Conservation (phyloP, 2,329 filamentous ascomycete genomes). For the Xylariomycetidae sp. region DNA sequence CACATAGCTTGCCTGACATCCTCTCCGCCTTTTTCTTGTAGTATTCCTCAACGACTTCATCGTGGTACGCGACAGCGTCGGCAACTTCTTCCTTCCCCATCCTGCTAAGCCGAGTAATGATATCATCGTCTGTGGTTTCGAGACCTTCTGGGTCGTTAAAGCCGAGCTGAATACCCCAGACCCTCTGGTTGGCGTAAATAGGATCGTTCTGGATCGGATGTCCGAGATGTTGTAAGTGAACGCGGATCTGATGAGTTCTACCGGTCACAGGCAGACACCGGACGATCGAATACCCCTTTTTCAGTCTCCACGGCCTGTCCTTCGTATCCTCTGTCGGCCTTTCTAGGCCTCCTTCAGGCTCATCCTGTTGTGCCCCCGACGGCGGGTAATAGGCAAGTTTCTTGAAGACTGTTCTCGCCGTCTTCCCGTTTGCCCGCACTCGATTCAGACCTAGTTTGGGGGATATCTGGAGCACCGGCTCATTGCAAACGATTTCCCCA, state of each 20-base stretch:
- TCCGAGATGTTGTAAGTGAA: slow-evolving; percentile 90
- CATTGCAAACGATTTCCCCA: slow-evolving; percentile 84
- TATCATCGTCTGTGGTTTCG: slow-evolving; percentile 77
- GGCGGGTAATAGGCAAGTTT: slow-evolving; percentile 84
- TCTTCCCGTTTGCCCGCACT: slow-evolving; percentile 88
- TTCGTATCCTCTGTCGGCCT: slow-evolving; percentile 14
- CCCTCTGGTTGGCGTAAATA: slow-evolving; percentile 90
- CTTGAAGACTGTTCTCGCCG: slow-evolving; percentile 86
- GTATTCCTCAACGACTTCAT: slow-evolving; percentile 88
- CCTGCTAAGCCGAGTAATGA: slow-evolving; percentile 75
- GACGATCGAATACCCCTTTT: slow-evolving; percentile 86
- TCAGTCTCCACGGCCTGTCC: slow-evolving; percentile 40
- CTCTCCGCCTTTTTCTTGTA: slow-evolving; percentile 88
- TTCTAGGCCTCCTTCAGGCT: slow-evolving; percentile 7
- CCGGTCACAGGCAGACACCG: slow-evolving; percentile 91
- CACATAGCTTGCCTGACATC: slow-evolving; percentile 80
- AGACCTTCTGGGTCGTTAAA: slow-evolving; percentile 59
- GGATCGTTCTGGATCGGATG: slow-evolving; percentile 97
- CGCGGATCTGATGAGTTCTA: slow-evolving; percentile 88
- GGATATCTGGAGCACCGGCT: slow-evolving; percentile 90
- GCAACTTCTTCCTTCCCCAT: slow-evolving; percentile 96
- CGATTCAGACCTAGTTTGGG: slow-evolving; percentile 92
- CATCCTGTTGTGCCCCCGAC: slow-evolving; percentile 8
- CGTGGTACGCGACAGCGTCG: slow-evolving; percentile 86
- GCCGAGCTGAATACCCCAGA: slow-evolving; percentile 81